Base-by-base conservation (phyloP, 495 filamentous ascomycete species). In the Penicillium nucicola region DNA sequence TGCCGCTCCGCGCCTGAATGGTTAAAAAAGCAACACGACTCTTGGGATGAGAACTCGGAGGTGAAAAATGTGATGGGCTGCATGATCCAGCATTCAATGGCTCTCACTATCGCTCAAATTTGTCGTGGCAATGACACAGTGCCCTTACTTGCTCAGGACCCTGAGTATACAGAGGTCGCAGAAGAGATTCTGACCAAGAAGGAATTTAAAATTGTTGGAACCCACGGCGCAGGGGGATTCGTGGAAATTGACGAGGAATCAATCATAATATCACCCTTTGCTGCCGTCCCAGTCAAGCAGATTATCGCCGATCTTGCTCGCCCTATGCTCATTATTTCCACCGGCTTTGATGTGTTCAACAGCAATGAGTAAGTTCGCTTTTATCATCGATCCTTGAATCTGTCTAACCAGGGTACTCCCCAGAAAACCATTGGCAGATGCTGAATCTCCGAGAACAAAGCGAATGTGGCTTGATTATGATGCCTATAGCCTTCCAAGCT, bases 181-280 rank as follows among this genome's bases (percentile, higher is more conserved):
- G 61, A 64, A 51, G 42, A 62, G 1, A 57, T 72, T 13, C 57
- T 74, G 32, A 50, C 33, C 17, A 62, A 68, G 48, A 60, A 60
- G 53, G 62, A 48, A 53, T 65, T 74, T 57, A 53, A 69, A 37
- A 56, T 74, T 58, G 55, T 74, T 58, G 64, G 60, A 44, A 48
- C 56, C 33, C 62, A 58, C 50, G 68, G 70, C 41, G 70, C 68
- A 46, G 64, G 58, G 53, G 70, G 65, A 43, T 74, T 74, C 50
- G 56, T 60, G 45, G 56, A 72, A 54, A 46, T 70, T n/a, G 66
- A 72, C 58, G 62, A 69, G 1, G 55, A 62, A 18, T 59, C 68
- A 13, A 57, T 68, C 39, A 57, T 72, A 41, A 61, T 72, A 57
- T 52, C 63, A 5, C 50, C 62, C 22, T 67, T 68, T 61, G 56